Base-by-base conservation (phyloP, 306 rosid genomes). In the Datisca glomerata region DNA sequence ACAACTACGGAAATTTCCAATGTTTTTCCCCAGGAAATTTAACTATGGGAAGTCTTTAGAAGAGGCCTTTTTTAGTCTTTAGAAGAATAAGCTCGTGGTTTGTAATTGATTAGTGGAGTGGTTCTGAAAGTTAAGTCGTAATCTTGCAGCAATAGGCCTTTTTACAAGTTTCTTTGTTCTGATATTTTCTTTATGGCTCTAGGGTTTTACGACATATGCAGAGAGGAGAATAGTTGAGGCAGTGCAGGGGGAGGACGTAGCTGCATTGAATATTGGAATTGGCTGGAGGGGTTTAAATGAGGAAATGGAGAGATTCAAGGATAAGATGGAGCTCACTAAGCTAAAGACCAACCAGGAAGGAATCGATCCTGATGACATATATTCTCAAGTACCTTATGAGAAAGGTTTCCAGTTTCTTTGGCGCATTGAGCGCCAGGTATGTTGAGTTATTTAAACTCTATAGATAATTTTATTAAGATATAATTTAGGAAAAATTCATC, bases 181-280 rank as follows among this genome's bases (percentile, higher is more conserved):
- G n/a, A 31, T n/a, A n/a, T 3, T 31, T 31, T 5, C 9, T 11
- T 28, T 10, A 18, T 57, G 56, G 55, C 49, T 41, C 1, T 32
- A 89, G 98, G 98, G 95, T 21, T 89, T 77, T 63, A 78, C 95
- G 3, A 84, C 84, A 0, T 89, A 89, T 59, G 97, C 97, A 2
- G 97, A 89, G 55, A 70, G 95, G 58, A 83, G 95, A 65, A 89
- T 89, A 51, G 91, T 89, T 46, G 95, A 89, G 82, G 91, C 47
- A 45, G 92, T 80, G 31, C 98, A 84, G 64, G 98, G 98, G 45
- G 80, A 80, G 65, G 79, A 84, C 45, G 63, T 63, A 60, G 93
- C 93, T 2, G 51, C 71, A 0, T 52, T 89, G 61, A 80, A 54
- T 35, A 78, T 75, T 53, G 98, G 98, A 61, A 80, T 80, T 29